Conservation (phyloP, 208 protist species). For the Trypanosoma theileri region DNA sequence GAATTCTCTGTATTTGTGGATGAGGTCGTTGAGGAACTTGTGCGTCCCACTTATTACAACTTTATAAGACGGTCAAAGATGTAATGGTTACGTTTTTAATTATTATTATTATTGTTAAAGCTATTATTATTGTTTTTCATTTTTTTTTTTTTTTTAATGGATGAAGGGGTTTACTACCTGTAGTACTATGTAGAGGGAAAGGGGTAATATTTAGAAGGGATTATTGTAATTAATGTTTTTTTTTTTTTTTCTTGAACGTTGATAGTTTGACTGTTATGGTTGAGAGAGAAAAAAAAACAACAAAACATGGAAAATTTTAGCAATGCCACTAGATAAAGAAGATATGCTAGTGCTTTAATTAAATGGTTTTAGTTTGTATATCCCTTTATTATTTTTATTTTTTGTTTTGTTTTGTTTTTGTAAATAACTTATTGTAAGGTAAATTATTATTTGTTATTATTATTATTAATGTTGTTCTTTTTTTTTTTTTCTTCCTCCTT, state of each 20-base stretch:
- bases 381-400: slow-evolving; percentile 1
- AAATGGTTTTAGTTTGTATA: neutral
- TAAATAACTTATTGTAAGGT: no score
- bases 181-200: no score
- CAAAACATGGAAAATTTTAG: no score
- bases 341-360: no score
- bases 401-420: neutral
- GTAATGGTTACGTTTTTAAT: neutral
- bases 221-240: no score
- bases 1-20: slow-evolving; percentile 45
- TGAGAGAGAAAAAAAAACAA: no score
- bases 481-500: slow-evolving; percentile 21
- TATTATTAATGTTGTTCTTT: slow-evolving; percentile 13
- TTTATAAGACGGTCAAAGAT: slow-evolving; percentile 39
- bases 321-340: no score
- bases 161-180: no score
- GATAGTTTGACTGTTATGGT: no score
- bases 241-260: no score
- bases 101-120: neutral
- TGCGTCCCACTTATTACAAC: slow-evolving; percentile 60
- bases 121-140: neutral
- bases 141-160: neutral
- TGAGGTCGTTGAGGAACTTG: slow-evolving; percentile 53
- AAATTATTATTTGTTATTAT: slow-evolving; percentile 1
- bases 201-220: no score